Evolutionary conservation across 352 stramenopile genomes (phyloP).

Genomic region (Pythium chondricola): DNA sequence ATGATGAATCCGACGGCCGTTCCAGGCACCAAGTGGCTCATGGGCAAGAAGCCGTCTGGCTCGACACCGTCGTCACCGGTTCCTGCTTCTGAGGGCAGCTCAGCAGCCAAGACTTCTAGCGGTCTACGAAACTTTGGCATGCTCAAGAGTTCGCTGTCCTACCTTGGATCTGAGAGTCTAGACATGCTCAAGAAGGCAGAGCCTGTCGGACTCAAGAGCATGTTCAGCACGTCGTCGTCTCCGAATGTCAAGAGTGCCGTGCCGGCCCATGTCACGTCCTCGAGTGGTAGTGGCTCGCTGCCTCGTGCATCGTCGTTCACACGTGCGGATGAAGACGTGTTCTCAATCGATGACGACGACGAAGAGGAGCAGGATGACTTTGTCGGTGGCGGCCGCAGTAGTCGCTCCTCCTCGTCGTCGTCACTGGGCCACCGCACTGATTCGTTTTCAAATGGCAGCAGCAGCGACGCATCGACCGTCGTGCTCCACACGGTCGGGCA

Average conservation of each 20-base stretch:
- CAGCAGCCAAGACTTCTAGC: background rate
- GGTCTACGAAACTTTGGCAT: conserved; percentile 48
- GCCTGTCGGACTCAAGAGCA: conserved; percentile 32
- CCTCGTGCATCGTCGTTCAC: conserved; percentile 36
- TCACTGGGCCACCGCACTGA: conserved; percentile 26
- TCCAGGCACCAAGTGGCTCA: conserved; percentile 69
- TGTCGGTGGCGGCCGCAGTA: conserved; percentile 22
- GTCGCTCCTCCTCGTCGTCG: conserved; percentile 37
- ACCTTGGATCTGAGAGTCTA: conserved; percentile 64
- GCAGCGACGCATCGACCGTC: conserved; percentile 10
- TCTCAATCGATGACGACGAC: conserved; percentile 78
- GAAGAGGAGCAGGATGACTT: conserved; percentile 62
- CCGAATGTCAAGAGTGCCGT: conserved; percentile 8
- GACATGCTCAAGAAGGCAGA: conserved; percentile 77
- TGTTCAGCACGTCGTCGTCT: conserved; percentile 14
- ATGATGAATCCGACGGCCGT: conserved; percentile 44
- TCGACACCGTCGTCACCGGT: conserved; percentile 1
- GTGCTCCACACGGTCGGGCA: conserved; percentile 51
- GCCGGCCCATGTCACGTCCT: background rate
- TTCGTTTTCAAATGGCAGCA: conserved; percentile 27
- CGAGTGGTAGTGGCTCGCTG: conserved; percentile 22
- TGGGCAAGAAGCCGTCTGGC: conserved; percentile 41
- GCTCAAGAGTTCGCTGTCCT: conserved; percentile 44
- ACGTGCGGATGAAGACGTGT: conserved; percentile 67
- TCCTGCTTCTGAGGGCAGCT: conserved; percentile 2